Base-by-base conservation (phyloP, 2,329 filamentous ascomycete genomes). In the Didymella lethalis region DNA sequence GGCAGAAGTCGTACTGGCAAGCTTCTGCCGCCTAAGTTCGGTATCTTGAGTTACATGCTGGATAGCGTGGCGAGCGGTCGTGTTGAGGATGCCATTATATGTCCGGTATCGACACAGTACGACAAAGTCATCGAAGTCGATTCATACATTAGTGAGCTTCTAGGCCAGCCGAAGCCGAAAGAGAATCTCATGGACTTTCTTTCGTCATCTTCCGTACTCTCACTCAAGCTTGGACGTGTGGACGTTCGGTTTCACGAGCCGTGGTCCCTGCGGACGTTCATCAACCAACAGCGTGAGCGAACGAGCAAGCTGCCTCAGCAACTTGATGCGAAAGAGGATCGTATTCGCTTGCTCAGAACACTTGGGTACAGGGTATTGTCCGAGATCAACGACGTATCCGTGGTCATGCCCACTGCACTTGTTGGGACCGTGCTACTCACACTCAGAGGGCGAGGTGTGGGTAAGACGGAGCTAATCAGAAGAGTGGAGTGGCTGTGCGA, bases 191-290 rank as follows among this genome's bases (percentile, higher is more conserved):
- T 88, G 32, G 92, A 96, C 70, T 96, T 99, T 68, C 79, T 99
- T n/a, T 90, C 90, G 1, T 87, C 92, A 28, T 96, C 93, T 0
- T 97, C 92, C 0, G 89, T 99, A 2, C 81, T 99, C 5, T 96
- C 92, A 0, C 80, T 98, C 20, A 92, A 93, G 64, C 84, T 99
- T 4, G 95, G 95, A 1, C 85, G 95, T 23, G 93, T 99, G 0
- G 95, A 99, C 75, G 92, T 98, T 54, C 88, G 95, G 23, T 99
- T 99, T 77, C 92, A 98, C 70, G 90, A 98, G 74, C 94, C 95
- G 0, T 99, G 95, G 95, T 97, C 92, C 70, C 76, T 99, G 48
- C 84, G 90, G 16, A 84, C 85, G 10, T 99, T 96, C 74, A 86
- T 99, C 46, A 84, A 89, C 51, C 86, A 92, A 50, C 93, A 98